Base-by-base conservation (phyloP, 192 early-diverging fungal genomes). In the Backusella mclennaniae region DNA sequence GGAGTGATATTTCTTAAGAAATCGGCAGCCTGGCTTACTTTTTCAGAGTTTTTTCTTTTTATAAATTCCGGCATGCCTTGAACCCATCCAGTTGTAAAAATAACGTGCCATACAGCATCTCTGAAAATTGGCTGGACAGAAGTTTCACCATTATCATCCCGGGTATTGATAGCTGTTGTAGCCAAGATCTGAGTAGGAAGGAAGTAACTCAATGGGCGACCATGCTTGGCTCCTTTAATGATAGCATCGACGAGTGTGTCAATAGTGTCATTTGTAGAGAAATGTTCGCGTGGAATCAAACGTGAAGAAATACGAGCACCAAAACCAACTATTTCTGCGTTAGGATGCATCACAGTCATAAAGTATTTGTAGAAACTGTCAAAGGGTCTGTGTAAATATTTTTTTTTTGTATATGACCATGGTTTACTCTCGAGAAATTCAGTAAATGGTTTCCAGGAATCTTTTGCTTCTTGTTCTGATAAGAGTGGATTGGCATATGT, bases 251-350 rank as follows among this genome's bases (percentile, higher is more conserved):
- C 14, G 5, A 85, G 19, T 0, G 33, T 15, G 2, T 67, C 63
- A 3, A 75, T 42, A 8, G 76, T 66, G 3, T 12, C 21, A 12
- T 44, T 1, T 11, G 84, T 74, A n/a, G 77, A 39, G 42, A 85
- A 85, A 6, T 33, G 72, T 38, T 39, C 41, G 1, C 71, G 79
- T 26, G 83, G 82, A 33, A 82, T 79, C 44, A 86, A 59, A 6
- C 83, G 79, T 6, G 83, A 83, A 26, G 80, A 79, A 1, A 86
- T 74, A 14, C 78, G 23, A 35, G 68, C 59, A 46, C 76, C 74
- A 49, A 42, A 26, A 1, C 84, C 82, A n/a, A 73, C 73, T 4
- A 75, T 6, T 67, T 75, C 74, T 8, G 56, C 23, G 8, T 41
- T 68, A 17, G 23, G 11, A 39, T 67, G 39, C 44, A 75, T 35